phyloP scores from a whole-genome alignment of 2,329 filamentous ascomycete species.

The Fusarium sterilihyphosum region DNA sequence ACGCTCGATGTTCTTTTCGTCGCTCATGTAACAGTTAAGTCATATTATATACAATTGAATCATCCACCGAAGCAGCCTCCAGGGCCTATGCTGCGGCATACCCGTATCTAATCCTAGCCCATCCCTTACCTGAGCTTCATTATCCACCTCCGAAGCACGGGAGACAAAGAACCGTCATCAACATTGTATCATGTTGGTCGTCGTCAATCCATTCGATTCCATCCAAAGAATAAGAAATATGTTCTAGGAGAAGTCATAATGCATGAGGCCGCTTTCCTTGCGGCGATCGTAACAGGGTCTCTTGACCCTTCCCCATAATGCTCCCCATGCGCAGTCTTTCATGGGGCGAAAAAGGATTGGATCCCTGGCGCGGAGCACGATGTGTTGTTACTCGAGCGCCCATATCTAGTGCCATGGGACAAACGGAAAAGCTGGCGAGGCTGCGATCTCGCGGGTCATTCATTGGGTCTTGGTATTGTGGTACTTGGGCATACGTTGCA shows the following conservation, averaged over 20 bases:
- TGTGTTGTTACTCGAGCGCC: constrained; percentile 1
- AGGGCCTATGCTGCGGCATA: constrained; percentile 22
- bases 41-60: constrained; percentile 30
- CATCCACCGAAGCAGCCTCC: constrained; percentile 21
- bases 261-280: constrained; percentile 23
- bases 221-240: constrained; percentile 7
- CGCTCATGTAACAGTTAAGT: constrained; percentile 9
- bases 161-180: constrained; percentile 22
- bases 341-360: not conserved
- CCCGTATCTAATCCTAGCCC: not conserved
- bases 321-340: not conserved
- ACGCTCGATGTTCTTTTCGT: not conserved
- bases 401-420: constrained; percentile 7
- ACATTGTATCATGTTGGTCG: constrained; percentile 27
- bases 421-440: constrained; percentile 17
- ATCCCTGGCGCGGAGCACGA: not conserved
- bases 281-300: constrained; percentile 9
- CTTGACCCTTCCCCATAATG: not conserved
- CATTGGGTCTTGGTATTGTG: constrained; percentile 25
- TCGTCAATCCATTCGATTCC: constrained; percentile 18
- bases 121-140: not conserved
- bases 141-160: not conserved
- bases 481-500: constrained; percentile 11
- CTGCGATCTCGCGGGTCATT: constrained; percentile 20
- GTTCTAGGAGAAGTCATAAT: constrained; percentile 27